Base-by-base conservation (phyloP, 1,284 basidiomycete genomes). In the Vanrija sp. region DNA sequence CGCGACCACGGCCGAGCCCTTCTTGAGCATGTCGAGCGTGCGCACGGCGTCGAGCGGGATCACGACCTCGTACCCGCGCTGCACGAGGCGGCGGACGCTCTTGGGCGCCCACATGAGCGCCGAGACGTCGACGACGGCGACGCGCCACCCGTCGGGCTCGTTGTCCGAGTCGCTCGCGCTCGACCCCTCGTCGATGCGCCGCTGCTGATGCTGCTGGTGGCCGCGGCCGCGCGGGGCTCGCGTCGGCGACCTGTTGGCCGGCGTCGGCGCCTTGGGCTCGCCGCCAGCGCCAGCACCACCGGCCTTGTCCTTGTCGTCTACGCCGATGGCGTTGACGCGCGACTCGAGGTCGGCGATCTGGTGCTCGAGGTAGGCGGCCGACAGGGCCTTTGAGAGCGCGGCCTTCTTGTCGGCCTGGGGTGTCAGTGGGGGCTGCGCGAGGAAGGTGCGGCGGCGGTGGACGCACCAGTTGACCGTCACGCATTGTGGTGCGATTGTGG, bases 11-110 rank as follows among this genome's bases (percentile, higher is more conserved):
- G 81, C 85, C 0, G 84, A 84, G 2, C 91, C 91, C 71, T 94
- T 95, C 80, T 96, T 96, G 63, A 95, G 83, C 6, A 94, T 78
- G 71, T 96, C 92, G n/a, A 96, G 82, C 0, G 91, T 95, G 67
- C 90, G 91, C 27, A 95, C 81, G 6, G 87, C 91, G 82, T 95
- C 92, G 20, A 89, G 81, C 2, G 92, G 92, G 38, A 96, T 79
- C 53, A 96, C 82, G 51, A 94, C 68, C 51, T 75, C 74, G 47
- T 52, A 87, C 69, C 74, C 89, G 83, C 62, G 84, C 75, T 84
- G 67, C 77, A 83, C 77, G 82, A 90, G 89, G 50, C 83, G 83
- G 78, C 89, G 88, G 52, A 95, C 81, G 54, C 86, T 84, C 53
- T 85, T 84, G 16, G 92, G 78, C 0, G 87, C 87, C 74, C 93